Evolutionary conservation across 768 basidiomycete genomes (phyloP).

Genomic region (Boletus edulis): DNA sequence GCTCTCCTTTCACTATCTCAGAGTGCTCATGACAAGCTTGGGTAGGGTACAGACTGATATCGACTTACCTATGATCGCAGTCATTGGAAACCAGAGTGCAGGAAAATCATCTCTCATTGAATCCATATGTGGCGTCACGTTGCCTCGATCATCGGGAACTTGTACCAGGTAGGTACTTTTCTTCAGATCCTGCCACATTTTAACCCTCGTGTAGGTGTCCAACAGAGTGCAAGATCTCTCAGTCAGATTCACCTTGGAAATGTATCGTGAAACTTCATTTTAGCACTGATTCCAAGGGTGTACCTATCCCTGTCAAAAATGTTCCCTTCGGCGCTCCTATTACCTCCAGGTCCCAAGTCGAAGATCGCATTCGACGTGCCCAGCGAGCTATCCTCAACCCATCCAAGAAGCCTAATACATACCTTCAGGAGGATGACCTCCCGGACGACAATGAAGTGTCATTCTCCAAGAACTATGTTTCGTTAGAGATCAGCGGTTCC

Average conservation of each 20-base stretch:
- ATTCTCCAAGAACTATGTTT: conserved; percentile 59
- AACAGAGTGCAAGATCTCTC: conserved; percentile 53
- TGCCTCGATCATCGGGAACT: conserved; percentile 71
- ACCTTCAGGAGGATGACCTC: conserved; percentile 9
- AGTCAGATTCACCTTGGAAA: conserved; percentile 42
- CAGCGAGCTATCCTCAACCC: conserved; percentile 69
- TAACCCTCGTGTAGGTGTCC: conserved; percentile 44
- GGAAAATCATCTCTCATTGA: conserved; percentile 80
- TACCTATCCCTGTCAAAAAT: conserved; percentile 38
- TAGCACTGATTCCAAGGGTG: conserved; percentile 37
- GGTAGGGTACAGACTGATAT: conserved; percentile 65
- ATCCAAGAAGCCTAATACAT: conserved; percentile 15
- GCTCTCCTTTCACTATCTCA: not conserved
- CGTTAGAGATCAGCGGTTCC: conserved; percentile 55
- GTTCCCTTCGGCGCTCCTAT: conserved; percentile 49
- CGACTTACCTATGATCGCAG: conserved; percentile 70
- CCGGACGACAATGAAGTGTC: conserved; percentile 21
- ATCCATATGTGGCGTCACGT: conserved; percentile 67
- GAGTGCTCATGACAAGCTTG: not conserved
- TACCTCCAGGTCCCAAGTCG: conserved; percentile 49
- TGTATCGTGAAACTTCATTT: conserved; percentile 50
- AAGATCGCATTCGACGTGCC: conserved; percentile 64
- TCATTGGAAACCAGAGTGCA: conserved; percentile 70
- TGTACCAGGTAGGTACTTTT: conserved; percentile 58
- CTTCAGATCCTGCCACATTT: not conserved